Conservation (phyloP, 441 rosid species). For the Manihot esculenta region DNA sequence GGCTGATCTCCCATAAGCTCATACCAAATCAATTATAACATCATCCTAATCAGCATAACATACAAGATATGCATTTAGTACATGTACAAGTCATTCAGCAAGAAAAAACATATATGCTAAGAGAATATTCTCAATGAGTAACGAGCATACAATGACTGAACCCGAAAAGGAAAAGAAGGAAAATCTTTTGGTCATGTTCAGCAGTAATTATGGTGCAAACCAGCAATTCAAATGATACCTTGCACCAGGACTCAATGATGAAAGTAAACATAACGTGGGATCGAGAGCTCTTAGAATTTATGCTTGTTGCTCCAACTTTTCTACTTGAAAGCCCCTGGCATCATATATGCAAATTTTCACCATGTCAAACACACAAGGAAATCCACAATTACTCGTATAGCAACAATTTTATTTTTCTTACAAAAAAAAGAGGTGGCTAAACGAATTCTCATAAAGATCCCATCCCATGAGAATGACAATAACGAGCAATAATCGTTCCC, state of each 20-base stretch:
- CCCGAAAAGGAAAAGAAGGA: background rate
- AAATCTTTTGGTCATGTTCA: background rate
- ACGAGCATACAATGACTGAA: background rate
- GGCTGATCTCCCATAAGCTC: background rate
- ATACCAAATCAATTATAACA: background rate
- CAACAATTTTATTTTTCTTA: conserved; percentile 2
- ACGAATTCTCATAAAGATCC: background rate
- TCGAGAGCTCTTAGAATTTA: conserved; percentile 91
- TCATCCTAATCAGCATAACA: too few relatives aligned
- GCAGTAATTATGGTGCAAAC: conserved; percentile 2
- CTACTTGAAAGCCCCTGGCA: conserved; percentile 88
- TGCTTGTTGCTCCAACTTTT: conserved; percentile 91
- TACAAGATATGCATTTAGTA: background rate
- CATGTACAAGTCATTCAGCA: background rate
- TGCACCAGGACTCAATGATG: conserved; percentile 71
- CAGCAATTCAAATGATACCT: conserved; percentile 41
- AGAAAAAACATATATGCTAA: background rate
- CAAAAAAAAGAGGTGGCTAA: background rate
- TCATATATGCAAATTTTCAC: background rate
- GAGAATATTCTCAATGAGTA: background rate
- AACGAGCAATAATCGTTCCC: background rate
- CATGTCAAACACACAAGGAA: background rate
- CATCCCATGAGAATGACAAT: background rate
- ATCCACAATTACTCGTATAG: background rate
- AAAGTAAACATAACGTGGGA: conserved; percentile 76